These are phyloP conservation scores for Podospora sp. DNA, from an alignment of 495 filamentous ascomycete genomes.

Conservation along the genomic window DNA sequence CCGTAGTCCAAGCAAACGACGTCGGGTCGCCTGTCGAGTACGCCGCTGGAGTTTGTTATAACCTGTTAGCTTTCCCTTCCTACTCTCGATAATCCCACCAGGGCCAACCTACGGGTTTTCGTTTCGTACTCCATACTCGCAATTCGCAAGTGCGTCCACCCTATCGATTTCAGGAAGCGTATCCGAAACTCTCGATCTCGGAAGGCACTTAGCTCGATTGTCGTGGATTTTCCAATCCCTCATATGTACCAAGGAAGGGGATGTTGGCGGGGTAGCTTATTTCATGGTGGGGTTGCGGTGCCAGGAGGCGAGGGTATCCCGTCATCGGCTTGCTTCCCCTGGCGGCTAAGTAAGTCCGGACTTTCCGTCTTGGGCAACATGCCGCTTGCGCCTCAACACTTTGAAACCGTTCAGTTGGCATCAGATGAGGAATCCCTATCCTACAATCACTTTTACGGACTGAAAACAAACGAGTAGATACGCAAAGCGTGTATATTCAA, in stretches of 20 bases:
- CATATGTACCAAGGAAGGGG: too few relatives aligned
- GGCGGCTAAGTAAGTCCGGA: neutral
- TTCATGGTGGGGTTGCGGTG: conserved; percentile 13
- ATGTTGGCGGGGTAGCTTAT: conserved; percentile 22
- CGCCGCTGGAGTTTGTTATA: conserved; percentile 54
- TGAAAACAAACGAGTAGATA: too few relatives aligned
- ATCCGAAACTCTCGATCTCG: too few relatives aligned
- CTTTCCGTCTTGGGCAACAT: neutral
- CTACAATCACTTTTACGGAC: too few relatives aligned
- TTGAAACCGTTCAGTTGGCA: neutral
- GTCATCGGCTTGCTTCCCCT: neutral
- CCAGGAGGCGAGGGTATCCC: neutral
- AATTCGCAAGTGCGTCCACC: neutral
- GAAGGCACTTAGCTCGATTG: neutral
- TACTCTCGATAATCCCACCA: neutral
- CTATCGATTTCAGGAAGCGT: neutral
- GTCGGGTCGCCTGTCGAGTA: conserved; percentile 77
- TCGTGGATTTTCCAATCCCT: neutral
- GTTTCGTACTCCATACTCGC: conserved; percentile 63
- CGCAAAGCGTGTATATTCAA: neutral
- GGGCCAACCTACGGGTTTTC: conserved; percentile 56
- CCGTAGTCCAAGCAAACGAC: conserved; percentile 85
- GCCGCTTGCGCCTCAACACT: neutral
- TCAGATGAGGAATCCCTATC: neutral
- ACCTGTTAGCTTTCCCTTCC: neutral